Evolutionary conservation across 768 basidiomycete species (phyloP), one percentile per base, ranked within the genome.

Genomic region (Phallus indusiatus): DNA sequence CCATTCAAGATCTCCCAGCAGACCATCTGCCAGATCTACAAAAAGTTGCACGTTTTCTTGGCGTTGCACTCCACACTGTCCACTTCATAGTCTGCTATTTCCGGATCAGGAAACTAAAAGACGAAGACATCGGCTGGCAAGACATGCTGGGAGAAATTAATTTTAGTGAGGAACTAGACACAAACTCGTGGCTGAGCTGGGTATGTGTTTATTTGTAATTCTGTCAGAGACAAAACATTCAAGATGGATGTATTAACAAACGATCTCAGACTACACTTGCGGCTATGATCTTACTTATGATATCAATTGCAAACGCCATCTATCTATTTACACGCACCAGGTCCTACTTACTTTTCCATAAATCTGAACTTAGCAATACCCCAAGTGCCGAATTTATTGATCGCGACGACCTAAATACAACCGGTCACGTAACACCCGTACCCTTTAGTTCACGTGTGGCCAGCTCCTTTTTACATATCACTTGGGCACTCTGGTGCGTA

Each of bases 1-100:
- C 90, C 67, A 77, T 91, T n/a, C 81, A 86, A 9, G 74, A 89
- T 52, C 89, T 92, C 67, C 90, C 89, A n/a, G 75, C 86, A 65
- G 89, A 92, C 18, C 88, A 88, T 9, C 73, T 90, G 1, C 90
- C 90, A 1, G 71, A 81, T 20, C 78, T 84, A 7, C 80, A 76
- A 65, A 85, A 81, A 1, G 81, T 81, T 47, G 90, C 86, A 17
- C 79, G 79, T 63, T 77, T 86, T 18, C 66, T 87, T 18, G 90
- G 86, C 20, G 80, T 80, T 17, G 60, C 72, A 24, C 74, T 87
- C 70, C 90, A 93, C 67, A 72, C 84, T 28, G 56, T 87, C 1
- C 85, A 91, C 67, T 76, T 90, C 55, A 81, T 75, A 67, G 73
- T 86, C 46, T 78, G 88, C 62, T 71, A 88, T 35, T 75, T 77